Conservation (phyloP, 129 eudicot genomes). For the Ambrosia artemisiifolia region DNA sequence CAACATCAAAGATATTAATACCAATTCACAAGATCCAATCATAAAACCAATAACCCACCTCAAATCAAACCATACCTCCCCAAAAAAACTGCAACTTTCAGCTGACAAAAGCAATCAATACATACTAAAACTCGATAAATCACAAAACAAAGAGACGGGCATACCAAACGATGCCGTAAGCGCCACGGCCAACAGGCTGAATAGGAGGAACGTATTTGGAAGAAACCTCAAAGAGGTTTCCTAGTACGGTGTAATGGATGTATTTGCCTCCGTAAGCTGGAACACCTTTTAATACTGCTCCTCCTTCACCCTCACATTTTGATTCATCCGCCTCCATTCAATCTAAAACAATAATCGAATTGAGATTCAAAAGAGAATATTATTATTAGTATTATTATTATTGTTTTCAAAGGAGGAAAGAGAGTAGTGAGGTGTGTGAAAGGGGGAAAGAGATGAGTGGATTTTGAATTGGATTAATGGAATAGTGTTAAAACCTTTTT, state of each 20-base stretch:
- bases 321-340: conserved; percentile 1
- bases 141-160: not conserved
- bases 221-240: conserved; percentile 12
- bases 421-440: not conserved
- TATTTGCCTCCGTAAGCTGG: conserved; percentile 12
- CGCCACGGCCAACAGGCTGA: conserved; percentile 7
- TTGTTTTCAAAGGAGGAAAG: not conserved
- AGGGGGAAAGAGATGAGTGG: not conserved
- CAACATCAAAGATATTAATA: not conserved
- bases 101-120: not conserved
- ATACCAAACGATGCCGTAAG: conserved; percentile 12
- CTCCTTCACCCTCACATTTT: not conserved
- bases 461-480: not conserved
- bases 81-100: too few relatives aligned
- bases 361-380: not conserved
- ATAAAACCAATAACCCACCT: not conserved
- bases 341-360: not conserved
- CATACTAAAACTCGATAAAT: conserved; percentile 4
- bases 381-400: not conserved
- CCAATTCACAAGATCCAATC: not conserved
- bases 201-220: conserved; percentile 1
- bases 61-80: too few relatives aligned
- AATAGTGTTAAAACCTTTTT: not conserved
- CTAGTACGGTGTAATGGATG: conserved; percentile 1
- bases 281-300: conserved; percentile 1